Base-by-base conservation (phyloP, 805 yeast genomes). In the Torulaspora quercuum region DNA sequence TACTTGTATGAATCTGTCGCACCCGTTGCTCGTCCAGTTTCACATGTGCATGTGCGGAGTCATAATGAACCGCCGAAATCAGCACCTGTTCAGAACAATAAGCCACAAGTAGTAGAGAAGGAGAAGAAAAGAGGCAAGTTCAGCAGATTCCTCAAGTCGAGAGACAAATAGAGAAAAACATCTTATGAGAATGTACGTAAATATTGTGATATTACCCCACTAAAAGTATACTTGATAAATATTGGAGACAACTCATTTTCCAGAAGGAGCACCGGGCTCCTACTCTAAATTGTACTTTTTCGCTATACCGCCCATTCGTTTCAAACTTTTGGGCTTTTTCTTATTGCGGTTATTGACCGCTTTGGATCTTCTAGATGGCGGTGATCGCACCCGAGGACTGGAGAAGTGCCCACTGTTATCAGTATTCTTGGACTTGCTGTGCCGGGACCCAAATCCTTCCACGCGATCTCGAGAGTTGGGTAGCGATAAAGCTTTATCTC, bases 41-140 rank as follows among this genome's bases (percentile, higher is more conserved):
- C 53, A 6, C 60, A 49, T 34, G 47, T 42, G 6, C 55, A 51
- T 35, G 27, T 32, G 7, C 41, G 45, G 10, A 42, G 50, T 29
- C 49, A 48, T 15, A 36, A 43, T 18, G 42, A 25, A 32, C 39
- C 26, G 30, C 46, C 28, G 16, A 20, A 45, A 36, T 25, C 43
- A 20, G 45, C 45, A 29, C 37, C 39, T 11, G 28, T 40, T 18
- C 35, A 33, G 19, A 23, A 37, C 22, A 31, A 25, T 31, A 40
- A 39, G 2, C 36, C 44, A n/a, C n/a, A n/a, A n/a, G n/a, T n/a
- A n/a, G 42, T 44, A 6, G 54, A 59, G 22, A 67, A 68, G 30
- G 68, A 67, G 47, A 73, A 69, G 39, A 70, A 74, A 53, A 65
- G 68, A 25, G 60, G 66, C 9, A 72, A 69, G 44, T 66, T 76